phyloP scores from a whole-genome alignment of 768 basidiomycete genomes.

The Suillus occidentalis region DNA sequence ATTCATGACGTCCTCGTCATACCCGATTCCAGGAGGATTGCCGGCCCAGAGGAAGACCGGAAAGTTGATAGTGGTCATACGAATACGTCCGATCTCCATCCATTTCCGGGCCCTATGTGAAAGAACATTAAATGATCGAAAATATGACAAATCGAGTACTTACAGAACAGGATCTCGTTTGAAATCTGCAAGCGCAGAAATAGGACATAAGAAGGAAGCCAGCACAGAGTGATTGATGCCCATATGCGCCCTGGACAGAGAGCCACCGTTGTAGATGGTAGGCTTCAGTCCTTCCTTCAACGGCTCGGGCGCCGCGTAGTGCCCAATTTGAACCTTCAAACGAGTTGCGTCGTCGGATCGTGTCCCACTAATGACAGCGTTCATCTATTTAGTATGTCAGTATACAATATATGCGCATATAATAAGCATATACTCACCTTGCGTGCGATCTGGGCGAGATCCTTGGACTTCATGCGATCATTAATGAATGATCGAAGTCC shows the following conservation, averaged over 20 bases:
- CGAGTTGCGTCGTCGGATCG: background rate
- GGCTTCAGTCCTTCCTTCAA: background rate
- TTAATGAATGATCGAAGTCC: background rate
- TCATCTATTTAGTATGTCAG: background rate
- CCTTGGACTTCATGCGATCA: background rate
- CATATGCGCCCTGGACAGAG: background rate
- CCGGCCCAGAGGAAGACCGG: slow-evolving; percentile 11
- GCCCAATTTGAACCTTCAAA: background rate
- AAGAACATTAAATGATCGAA: background rate
- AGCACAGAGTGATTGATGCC: slow-evolving; percentile 11
- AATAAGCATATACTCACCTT: background rate
- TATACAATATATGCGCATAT: background rate
- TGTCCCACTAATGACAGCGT: background rate
- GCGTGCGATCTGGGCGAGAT: background rate
- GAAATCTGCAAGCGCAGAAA: background rate
- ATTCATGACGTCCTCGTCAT: background rate
- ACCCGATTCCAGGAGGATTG: background rate
- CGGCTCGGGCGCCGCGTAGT: slow-evolving; percentile 3
- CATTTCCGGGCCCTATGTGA: background rate
- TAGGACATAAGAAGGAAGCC: background rate
- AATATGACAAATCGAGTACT: background rate
- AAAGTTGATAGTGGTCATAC: background rate
- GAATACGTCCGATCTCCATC: slow-evolving; percentile 5
- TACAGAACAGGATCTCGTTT: background rate
- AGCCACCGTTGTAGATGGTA: background rate